Conservation (phyloP, 2,329 filamentous ascomycete species). For the Lecanicillium sp. region DNA sequence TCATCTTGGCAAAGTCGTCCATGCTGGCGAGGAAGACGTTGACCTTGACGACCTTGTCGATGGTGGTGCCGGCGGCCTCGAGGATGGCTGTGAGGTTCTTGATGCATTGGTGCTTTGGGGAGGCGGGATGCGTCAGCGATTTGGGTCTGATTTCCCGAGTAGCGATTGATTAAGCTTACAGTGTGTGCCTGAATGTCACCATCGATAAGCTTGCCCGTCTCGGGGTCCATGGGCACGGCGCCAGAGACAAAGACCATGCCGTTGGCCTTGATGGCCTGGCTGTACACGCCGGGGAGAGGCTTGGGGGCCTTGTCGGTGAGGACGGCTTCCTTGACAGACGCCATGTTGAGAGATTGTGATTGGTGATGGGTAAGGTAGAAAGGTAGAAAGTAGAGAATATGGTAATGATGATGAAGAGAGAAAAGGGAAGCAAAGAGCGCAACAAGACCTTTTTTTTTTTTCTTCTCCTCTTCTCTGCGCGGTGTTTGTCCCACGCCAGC, state of each 20-base stretch:
- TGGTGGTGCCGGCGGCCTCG: slow-evolving; percentile 57
- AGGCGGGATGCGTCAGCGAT: not conserved
- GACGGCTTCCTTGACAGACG: slow-evolving; percentile 29
- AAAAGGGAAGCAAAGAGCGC: not conserved
- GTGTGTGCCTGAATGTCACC: slow-evolving; percentile 63
- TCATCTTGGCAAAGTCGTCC: slow-evolving; percentile 71
- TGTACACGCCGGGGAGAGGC: slow-evolving; percentile 35
- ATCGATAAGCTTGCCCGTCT: slow-evolving; percentile 51
- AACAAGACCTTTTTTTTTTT: not conserved
- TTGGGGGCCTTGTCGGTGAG: slow-evolving; percentile 36
- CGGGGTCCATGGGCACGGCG: slow-evolving; percentile 60
- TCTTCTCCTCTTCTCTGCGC: not conserved
- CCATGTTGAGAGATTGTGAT: slow-evolving; percentile 10
- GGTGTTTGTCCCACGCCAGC: not conserved
- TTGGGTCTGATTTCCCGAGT: not conserved
- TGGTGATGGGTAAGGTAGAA: not conserved
- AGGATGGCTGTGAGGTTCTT: slow-evolving; percentile 66
- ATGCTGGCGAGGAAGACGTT: slow-evolving; percentile 68
- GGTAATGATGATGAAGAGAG: too few relatives aligned
- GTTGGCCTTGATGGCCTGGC: slow-evolving; percentile 59
- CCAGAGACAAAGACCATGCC: slow-evolving; percentile 66
- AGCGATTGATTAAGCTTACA: too few relatives aligned
- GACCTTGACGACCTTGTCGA: slow-evolving; percentile 65
- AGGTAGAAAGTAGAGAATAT: not conserved
- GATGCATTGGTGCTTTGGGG: slow-evolving; percentile 53